Evolutionary conservation across 768 basidiomycete genomes (phyloP).

Genomic region (Macrolepiota dolichaula): DNA sequence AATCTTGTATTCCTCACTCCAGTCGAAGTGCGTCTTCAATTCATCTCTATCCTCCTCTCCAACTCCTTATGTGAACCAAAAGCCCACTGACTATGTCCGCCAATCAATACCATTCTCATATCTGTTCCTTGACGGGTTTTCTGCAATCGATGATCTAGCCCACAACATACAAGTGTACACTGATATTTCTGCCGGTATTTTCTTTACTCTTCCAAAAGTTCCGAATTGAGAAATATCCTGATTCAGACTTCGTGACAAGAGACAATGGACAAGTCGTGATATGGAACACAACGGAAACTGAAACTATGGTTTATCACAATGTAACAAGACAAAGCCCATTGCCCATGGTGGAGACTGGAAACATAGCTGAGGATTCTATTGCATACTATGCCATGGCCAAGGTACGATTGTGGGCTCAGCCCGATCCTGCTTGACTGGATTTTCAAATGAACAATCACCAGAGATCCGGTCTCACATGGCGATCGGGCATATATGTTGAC

Average conservation of each 20-base stretch:
- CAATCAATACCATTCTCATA: slow-evolving; percentile 56
- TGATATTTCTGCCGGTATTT: slow-evolving; percentile 37
- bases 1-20: slow-evolving; percentile 52
- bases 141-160: slow-evolving; percentile 29
- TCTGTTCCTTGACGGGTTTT: slow-evolving; percentile 31
- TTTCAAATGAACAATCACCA: neutral
- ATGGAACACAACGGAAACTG: slow-evolving; percentile 38
- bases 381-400: slow-evolving; percentile 41
- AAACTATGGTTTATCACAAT: slow-evolving; percentile 37
- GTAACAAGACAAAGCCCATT: slow-evolving; percentile 31
- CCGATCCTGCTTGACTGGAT: neutral
- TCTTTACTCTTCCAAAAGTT: neutral
- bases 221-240: neutral
- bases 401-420: slow-evolving; percentile 17
- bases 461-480: slow-evolving; percentile 32
- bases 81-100: slow-evolving; percentile 44
- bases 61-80: neutral
- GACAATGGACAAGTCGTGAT: slow-evolving; percentile 29
- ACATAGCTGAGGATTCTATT: slow-evolving; percentile 47
- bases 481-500: slow-evolving; percentile 36
- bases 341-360: slow-evolving; percentile 35
- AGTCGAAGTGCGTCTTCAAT: slow-evolving; percentile 39
- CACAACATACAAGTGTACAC: slow-evolving; percentile 44
- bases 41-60: neutral
- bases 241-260: slow-evolving; percentile 31